These are phyloP conservation scores for Zizania palustris DNA, from an alignment of 202 grass and related monocot species.

Conservation along the genomic window DNA sequence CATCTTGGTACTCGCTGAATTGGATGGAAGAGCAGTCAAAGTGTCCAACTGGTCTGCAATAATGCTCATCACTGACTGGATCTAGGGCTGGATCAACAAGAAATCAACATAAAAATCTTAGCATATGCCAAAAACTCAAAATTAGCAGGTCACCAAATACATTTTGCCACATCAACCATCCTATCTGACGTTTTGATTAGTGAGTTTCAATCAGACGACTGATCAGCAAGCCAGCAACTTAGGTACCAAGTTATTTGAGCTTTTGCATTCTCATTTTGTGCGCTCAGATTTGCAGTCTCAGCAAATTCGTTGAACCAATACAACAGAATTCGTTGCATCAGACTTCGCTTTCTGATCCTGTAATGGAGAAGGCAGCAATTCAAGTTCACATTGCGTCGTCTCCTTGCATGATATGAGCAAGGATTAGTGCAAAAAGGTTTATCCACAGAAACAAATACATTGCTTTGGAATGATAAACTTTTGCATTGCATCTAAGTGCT, in stretches of 20 bases:
- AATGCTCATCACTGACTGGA: neutral
- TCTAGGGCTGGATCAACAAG: slow-evolving; percentile 4
- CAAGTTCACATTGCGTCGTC: neutral
- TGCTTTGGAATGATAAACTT: neutral
- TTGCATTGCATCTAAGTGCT: neutral
- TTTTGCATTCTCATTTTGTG: slow-evolving; percentile 6
- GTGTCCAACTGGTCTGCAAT: slow-evolving; percentile 12
- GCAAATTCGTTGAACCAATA: neutral
- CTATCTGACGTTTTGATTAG: neutral
- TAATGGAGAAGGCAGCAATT: neutral
- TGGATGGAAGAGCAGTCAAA: neutral
- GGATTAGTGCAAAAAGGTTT: neutral
- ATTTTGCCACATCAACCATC: neutral
- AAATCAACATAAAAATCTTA: neutral
- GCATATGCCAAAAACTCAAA: neutral
- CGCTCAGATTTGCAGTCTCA: slow-evolving; percentile 3
- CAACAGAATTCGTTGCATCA: slow-evolving; percentile 9
- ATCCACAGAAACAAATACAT: neutral
- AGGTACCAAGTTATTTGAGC: slow-evolving; percentile 11
- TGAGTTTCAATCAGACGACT: neutral
- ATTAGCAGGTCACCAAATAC: slow-evolving; percentile 18
- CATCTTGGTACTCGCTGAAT: neutral
- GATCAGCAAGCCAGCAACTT: neutral
- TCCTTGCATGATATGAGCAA: neutral
- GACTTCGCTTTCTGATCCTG: neutral